Conservation (phyloP, 371 early-diverging fungal genomes). For the Massospora cicadina region DNA sequence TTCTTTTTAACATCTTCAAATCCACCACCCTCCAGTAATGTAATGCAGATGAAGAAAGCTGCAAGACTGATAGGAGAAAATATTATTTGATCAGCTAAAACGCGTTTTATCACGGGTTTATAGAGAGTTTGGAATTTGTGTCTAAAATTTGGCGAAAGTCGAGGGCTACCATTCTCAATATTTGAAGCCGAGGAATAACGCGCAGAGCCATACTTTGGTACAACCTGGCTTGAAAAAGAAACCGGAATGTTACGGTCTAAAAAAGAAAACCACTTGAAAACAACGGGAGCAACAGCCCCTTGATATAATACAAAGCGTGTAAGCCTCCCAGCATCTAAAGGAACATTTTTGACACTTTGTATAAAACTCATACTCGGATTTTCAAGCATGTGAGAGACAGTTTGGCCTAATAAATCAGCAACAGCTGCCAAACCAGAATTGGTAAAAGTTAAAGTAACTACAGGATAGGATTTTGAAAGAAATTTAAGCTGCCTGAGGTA, state of each 20-base stretch:
- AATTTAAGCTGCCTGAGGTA: not conserved
- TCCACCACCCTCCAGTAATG: constrained; percentile 34
- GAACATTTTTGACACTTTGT: not conserved
- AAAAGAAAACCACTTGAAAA: constrained; percentile 52
- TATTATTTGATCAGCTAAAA: constrained; percentile 40
- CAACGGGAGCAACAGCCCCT: constrained; percentile 47
- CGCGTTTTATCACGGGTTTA: constrained; percentile 23
- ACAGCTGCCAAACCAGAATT: constrained; percentile 48
- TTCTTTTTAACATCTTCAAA: constrained; percentile 37
- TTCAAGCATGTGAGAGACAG: constrained; percentile 16
- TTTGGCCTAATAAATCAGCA: constrained; percentile 50
- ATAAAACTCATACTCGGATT: not conserved
- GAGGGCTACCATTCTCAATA: constrained; percentile 9
- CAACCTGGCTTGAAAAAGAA: not conserved
- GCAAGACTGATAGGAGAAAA: constrained; percentile 58
- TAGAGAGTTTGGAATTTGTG: constrained; percentile 4
- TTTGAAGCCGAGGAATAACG: not conserved
- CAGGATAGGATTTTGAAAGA: constrained; percentile 23
- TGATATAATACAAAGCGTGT: constrained; percentile 52
- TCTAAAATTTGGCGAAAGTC: constrained; percentile 5
- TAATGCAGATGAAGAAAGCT: constrained; percentile 45
- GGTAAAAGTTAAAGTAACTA: constrained; percentile 45
- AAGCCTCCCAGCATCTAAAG: constrained; percentile 15
- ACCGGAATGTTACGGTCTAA: constrained; percentile 46
- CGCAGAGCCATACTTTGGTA: not conserved